Percentiles rank a stretch among this genome's conserved stretches.
These are phyloP conservation scores for Phalaenopsis equestris DNA, from an alignment of 106 monocot species.

Conservation along the genomic window DNA sequence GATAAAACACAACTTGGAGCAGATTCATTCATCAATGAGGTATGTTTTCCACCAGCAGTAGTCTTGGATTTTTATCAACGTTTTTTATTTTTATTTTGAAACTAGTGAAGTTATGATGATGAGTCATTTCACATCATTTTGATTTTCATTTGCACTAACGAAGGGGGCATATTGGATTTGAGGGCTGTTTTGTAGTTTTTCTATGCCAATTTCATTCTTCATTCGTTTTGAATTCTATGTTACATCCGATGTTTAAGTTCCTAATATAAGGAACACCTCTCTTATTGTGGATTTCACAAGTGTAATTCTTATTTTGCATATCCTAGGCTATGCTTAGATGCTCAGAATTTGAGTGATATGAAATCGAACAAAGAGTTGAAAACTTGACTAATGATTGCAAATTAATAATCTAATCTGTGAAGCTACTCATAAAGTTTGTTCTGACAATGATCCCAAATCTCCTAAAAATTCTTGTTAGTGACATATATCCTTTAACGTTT, in stretches of 20 bases:
- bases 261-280: too few relatives aligned
- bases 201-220: not conserved
- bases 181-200: not conserved
- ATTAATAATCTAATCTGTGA: too few relatives aligned
- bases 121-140: not conserved
- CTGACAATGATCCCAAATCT: too few relatives aligned
- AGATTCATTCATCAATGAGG: slow-evolving; percentile 53
- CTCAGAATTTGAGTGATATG: too few relatives aligned
- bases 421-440: too few relatives aligned
- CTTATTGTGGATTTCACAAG: too few relatives aligned
- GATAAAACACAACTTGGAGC: slow-evolving; percentile 43
- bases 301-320: too few relatives aligned
- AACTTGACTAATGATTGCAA: too few relatives aligned
- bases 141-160: not conserved
- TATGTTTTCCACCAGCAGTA: not conserved
- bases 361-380: too few relatives aligned
- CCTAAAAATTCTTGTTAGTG: too few relatives aligned
- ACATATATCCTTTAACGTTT: too few relatives aligned
- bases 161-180: not conserved
- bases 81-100: not conserved
- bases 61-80: not conserved
- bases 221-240: not conserved
- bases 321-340: too few relatives aligned
- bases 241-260: not conserved
- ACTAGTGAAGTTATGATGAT: not conserved